Percentiles rank a stretch among this genome's conserved stretches.
Conservation (phyloP, 2,329 filamentous ascomycete genomes). For the Neofusicoccum kwambonambiense region DNA sequence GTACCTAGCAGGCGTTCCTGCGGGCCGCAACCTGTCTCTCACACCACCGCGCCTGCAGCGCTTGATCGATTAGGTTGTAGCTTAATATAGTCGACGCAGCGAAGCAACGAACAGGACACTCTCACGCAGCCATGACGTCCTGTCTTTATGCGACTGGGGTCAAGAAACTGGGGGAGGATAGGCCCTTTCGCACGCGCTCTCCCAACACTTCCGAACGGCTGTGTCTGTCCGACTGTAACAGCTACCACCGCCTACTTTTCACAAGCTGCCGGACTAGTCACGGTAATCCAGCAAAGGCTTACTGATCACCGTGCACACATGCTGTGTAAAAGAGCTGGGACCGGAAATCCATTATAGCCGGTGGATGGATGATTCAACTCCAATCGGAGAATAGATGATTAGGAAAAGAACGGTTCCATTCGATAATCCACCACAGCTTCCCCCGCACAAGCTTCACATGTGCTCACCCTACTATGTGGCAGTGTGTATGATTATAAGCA, state of each 20-base stretch:
- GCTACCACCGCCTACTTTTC: background rate
- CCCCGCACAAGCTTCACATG: background rate
- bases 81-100: background rate
- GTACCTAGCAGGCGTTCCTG: background rate
- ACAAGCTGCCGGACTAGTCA: background rate
- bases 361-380: background rate
- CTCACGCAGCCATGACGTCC: background rate
- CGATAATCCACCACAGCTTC: background rate
- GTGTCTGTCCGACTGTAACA: background rate
- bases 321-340: background rate
- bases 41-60: conserved; percentile 7
- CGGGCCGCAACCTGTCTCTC: background rate
- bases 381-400: background rate
- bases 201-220: no score
- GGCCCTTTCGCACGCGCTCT: no score
- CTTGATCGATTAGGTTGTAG: background rate
- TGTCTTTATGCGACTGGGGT: background rate
- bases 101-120: no score
- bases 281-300: background rate
- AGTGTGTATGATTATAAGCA: no score
- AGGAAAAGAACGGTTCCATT: background rate
- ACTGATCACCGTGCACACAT: background rate
- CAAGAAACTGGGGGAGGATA: no score
- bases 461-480: background rate
- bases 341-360: background rate